These are phyloP conservation scores for Claviceps sp. DNA, from an alignment of 2,329 filamentous ascomycete species.

Conservation along the genomic window DNA sequence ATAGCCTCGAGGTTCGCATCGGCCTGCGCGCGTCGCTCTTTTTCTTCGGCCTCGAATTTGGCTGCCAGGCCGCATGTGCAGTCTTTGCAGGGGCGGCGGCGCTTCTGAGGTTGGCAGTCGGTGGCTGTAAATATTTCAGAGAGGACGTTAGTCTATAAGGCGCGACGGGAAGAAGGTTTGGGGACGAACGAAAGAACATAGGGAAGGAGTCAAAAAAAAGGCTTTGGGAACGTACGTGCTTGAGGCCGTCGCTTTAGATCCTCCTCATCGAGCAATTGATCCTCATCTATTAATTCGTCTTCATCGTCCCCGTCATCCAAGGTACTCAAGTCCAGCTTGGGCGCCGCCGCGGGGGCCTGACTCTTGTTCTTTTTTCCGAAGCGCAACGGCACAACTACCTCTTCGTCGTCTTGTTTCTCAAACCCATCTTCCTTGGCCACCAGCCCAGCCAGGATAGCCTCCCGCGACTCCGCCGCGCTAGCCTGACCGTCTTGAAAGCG, in stretches of 20 bases:
- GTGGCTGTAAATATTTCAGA: conserved; percentile 38
- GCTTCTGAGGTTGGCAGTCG: conserved; percentile 82
- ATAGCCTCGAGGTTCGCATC: conserved; percentile 51
- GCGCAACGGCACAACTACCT: conserved; percentile 42
- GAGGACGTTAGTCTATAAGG: not conserved
- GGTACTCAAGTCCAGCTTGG: conserved; percentile 42
- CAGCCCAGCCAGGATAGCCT: conserved; percentile 75
- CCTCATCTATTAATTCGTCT: conserved; percentile 74
- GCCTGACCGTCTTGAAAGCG: conserved; percentile 55
- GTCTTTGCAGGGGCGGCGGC: conserved; percentile 91
- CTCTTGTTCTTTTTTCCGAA: conserved; percentile 24
- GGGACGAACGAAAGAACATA: not conserved
- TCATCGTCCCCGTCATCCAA: conserved; percentile 53
- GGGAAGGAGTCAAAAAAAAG: not conserved
- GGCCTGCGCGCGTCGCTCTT: conserved; percentile 53
- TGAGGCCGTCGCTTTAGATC: conserved; percentile 67
- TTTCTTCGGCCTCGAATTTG: conserved; percentile 75
- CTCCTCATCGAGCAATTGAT: conserved; percentile 71
- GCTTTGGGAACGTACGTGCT: conserved; percentile 52
- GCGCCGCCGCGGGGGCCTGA: conserved; percentile 7
- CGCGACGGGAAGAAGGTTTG: not conserved
- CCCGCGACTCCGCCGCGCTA: conserved; percentile 40
- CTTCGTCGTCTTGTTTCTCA: conserved; percentile 54
- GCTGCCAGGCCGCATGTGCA: conserved; percentile 90
- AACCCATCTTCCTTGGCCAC: conserved; percentile 52